Evolutionary conservation across 2,329 filamentous ascomycete genomes (phyloP), one percentile per base, ranked within the genome.

Genomic region (Aspergillus hiratsukae): DNA sequence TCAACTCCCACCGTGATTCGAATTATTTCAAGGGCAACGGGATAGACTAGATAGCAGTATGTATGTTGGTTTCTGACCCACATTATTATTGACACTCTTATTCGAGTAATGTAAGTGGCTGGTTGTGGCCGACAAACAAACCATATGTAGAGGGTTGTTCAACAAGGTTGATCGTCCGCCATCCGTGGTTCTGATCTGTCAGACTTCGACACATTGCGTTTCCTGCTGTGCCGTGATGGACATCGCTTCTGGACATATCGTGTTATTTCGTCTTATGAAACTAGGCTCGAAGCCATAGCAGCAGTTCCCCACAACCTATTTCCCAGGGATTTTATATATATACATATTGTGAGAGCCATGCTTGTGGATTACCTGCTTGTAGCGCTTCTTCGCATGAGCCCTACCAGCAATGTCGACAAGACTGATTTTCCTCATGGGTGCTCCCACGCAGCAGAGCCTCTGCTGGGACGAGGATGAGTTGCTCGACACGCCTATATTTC

Each of bases 391-490:
- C 46, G 10, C 4, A 48, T 27, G 9, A 52, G 23, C 37, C 19
- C 19, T 45, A 35, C 35, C 41, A 40, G 57, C 23, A 27, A 74
- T 75, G 72, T 51, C 68, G 28, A 57, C 48, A 48, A 73, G 64
- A 55, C 61, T 65, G 63, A 78, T 83, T 53, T 78, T 84, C 58
- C 72, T 86, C 54, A 78, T 81, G 53, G 87, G 87, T 25, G 85
- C 87, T n/a, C 88, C 88, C 2, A 72, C 79, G 35, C 67, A 74
- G 29, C 72, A 72, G 9, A 72, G 75, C 25, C 76, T 90, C 23
- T 71, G 79, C 43, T 89, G 86, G 82, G 69, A 78, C 48, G 69
- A 80, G 11, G 63, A 72, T 1, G 64, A 69, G n/a, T 77, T 90
- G 41, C 72, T 85, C 19, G 66, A 78, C 7, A 67, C 69, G 11